Base-by-base conservation (phyloP, 257 asterid species). In the Penstemon davidsonii region DNA sequence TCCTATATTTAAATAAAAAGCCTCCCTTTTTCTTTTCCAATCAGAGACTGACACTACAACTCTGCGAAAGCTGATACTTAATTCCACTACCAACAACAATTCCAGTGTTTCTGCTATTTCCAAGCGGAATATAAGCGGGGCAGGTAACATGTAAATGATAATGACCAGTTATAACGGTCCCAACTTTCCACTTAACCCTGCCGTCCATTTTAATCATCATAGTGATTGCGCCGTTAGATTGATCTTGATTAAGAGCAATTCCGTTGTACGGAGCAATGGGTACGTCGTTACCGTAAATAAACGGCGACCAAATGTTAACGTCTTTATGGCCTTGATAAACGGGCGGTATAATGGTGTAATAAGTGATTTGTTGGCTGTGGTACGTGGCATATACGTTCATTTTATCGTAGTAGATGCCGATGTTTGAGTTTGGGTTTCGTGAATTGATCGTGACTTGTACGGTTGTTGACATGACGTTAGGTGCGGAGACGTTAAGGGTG, bases 251-350 rank as follows among this genome's bases (percentile, higher is more conserved):
- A 4, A 92, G 73, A 4, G 84, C 72, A 0, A 80, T 18, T 33
- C 96, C 96, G 73, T 89, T 85, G 75, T 75, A 92, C 0, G 98
- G 96, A 3, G 98, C 98, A 0, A 92, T 85, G 0, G 98, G 98
- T 6, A 92, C 94, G 78, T 41, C 55, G 43, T 60, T 82, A 1
- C 96, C 98, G 63, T 66, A 76, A 15, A 92, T 11, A 9, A 89
- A 92, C 1, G 98, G 98, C 0, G 96, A 89, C 98, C 98, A 92
- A 1, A 92, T 74, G 77, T 92, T 89, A 13, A 42, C 60, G 69
- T 86, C 96, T 43, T 89, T 81, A 72, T 87, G 96, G 68, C 96
- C 96, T 59, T 90, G 98, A 58, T 93, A 93, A 37, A 83, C 94
- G 3, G 95, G 74, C 0, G 88, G 86, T 54, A 93, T 86, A 7